A percentile compares a stretch with the other conserved stretches of the same genome.
These are phyloP conservation scores for Pezicula rhizophila DNA, from an alignment of 2,329 filamentous ascomycete genomes.

Conservation along the genomic window DNA sequence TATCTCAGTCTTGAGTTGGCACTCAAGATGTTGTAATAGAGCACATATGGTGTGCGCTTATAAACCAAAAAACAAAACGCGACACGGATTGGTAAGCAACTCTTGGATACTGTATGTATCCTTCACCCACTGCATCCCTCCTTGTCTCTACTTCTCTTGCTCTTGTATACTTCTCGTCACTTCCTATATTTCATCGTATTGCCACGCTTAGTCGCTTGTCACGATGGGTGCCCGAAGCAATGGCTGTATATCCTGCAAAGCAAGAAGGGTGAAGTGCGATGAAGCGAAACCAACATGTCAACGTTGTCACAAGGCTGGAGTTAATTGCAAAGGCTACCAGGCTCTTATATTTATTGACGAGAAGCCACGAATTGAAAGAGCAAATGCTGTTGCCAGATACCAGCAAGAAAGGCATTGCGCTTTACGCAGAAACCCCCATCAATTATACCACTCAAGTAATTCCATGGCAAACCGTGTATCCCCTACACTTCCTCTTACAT, in stretches of 20 bases:
- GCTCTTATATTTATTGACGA: constrained; percentile 4
- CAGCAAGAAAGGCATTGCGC: not conserved
- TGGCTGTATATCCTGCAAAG: constrained; percentile 29
- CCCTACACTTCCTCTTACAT: not conserved
- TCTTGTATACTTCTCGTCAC: not conserved
- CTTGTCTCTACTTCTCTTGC: not conserved
- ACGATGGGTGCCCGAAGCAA: constrained; percentile 16
- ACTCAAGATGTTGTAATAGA: no score
- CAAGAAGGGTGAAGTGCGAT: constrained; percentile 26
- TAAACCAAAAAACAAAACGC: no score
- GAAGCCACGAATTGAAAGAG: not conserved
- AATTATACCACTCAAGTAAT: not conserved
- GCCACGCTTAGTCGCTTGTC: not conserved
- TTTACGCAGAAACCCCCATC: not conserved
- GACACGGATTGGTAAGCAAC: no score
- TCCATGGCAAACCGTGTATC: not conserved
- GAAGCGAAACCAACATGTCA: constrained; percentile 28
- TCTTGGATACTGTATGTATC: no score
- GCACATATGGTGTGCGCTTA: no score
- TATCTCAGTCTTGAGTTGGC: no score
- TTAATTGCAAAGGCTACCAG: constrained; percentile 31
- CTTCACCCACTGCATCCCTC: no score
- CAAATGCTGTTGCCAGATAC: not conserved
- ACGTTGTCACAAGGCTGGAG: constrained; percentile 30
- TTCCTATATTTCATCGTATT: not conserved